A percentile compares a stretch with the other conserved stretches of the same genome.
These are phyloP conservation scores for Exophiala mesophila DNA, from an alignment of 2,329 filamentous ascomycete species.

Conservation along the genomic window DNA sequence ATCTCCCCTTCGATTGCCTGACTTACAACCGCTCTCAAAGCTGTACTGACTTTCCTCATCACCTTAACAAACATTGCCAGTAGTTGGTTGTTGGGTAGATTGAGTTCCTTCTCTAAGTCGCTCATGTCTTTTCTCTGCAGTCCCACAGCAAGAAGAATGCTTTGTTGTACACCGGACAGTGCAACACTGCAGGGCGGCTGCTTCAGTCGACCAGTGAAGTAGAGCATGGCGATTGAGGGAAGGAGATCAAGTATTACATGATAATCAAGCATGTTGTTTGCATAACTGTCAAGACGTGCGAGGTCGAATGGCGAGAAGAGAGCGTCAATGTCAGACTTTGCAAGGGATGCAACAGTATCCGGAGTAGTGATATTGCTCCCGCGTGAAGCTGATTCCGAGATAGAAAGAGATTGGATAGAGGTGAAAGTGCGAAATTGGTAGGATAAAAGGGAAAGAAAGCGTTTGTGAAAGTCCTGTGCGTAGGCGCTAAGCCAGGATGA, in stretches of 20 bases:
- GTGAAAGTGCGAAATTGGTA: constrained; percentile 88
- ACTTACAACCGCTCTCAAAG: constrained; percentile 71
- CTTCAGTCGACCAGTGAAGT: constrained; percentile 74
- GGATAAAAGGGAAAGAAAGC: constrained; percentile 84
- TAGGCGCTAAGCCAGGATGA: constrained; percentile 84
- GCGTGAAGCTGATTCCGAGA: constrained; percentile 74
- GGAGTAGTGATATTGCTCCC: constrained; percentile 50
- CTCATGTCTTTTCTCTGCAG: constrained; percentile 87
- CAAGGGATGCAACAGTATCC: constrained; percentile 50
- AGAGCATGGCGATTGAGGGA: constrained; percentile 73
- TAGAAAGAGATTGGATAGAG: constrained; percentile 71
- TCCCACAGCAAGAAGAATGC: constrained; percentile 83
- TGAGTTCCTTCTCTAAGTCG: constrained; percentile 70
- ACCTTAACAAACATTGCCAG: constrained; percentile 98
- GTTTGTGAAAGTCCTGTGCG: constrained; percentile 83
- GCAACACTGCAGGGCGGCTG: constrained; percentile 49
- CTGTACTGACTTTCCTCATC: constrained; percentile 74
- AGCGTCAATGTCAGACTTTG: constrained; percentile 70
- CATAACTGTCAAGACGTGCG: constrained; percentile 90
- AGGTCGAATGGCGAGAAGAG: constrained; percentile 86
- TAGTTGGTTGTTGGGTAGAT: constrained; percentile 69
- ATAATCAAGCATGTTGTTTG: constrained; percentile 96
- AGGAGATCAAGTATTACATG: constrained; percentile 94
- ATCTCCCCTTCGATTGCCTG: constrained; percentile 66
- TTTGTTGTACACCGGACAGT: constrained; percentile 76